Conservation (phyloP, 352 stramenopile genomes). For the Phytophthora uliginosa region DNA sequence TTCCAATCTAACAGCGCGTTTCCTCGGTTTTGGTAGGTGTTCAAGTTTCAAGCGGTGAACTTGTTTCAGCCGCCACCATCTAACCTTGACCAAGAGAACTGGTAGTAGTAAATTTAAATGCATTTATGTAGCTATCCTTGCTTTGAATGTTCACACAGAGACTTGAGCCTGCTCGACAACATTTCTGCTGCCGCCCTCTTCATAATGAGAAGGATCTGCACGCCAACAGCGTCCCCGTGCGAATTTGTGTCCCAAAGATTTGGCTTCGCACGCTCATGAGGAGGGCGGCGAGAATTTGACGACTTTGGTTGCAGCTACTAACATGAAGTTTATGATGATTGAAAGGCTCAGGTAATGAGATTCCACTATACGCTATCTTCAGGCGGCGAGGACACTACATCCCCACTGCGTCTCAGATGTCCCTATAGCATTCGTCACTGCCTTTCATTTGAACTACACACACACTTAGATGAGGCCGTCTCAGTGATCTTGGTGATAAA, state of each 20-base stretch:
- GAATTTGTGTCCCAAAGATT: slow-evolving; percentile 89
- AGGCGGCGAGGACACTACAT: slow-evolving; percentile 53
- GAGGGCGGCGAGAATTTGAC: slow-evolving; percentile 91
- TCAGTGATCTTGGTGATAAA: slow-evolving; percentile 94
- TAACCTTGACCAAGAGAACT: not conserved
- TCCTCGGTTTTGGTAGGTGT: slow-evolving; percentile 38
- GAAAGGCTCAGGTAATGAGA: slow-evolving; percentile 93
- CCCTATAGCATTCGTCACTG: slow-evolving; percentile 92
- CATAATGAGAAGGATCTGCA: slow-evolving; percentile 46
- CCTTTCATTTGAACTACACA: slow-evolving; percentile 36
- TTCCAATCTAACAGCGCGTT: not conserved
- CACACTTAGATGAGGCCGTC: slow-evolving; percentile 49
- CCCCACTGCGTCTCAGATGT: slow-evolving; percentile 76
- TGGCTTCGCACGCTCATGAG: slow-evolving; percentile 85
- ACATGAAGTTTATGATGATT: slow-evolving; percentile 2
- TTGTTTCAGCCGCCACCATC: slow-evolving; percentile 25
- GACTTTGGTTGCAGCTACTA: slow-evolving; percentile 77
- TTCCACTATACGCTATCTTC: slow-evolving; percentile 90
- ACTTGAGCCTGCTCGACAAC: slow-evolving; percentile 57
- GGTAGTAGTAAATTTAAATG: too few relatives aligned
- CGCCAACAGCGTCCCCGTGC: slow-evolving; percentile 14
- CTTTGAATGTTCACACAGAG: slow-evolving; percentile 42
- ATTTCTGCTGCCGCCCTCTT: slow-evolving; percentile 75
- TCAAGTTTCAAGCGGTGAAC: slow-evolving; percentile 56
- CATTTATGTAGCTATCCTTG: not conserved